Percentiles rank a stretch among this genome's conserved stretches.
phyloP scores from a whole-genome alignment of 495 filamentous ascomycete genomes.

The Tuber melanosporum region DNA sequence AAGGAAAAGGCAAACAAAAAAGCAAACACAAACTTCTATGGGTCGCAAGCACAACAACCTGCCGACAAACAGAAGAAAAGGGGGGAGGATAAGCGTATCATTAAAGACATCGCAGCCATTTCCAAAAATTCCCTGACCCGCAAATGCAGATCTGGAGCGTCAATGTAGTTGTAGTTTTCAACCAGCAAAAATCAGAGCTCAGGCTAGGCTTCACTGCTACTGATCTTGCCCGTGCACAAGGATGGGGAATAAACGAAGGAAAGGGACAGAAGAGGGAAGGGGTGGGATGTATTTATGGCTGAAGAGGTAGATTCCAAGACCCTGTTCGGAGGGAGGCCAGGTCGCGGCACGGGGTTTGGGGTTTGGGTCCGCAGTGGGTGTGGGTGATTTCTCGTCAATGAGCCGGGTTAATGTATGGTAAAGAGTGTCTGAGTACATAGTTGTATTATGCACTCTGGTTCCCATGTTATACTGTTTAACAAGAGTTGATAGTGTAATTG shows the following conservation, averaged over 20 bases:
- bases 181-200: constrained; percentile 1
- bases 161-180: neutral
- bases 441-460: too few relatives aligned
- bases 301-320: neutral
- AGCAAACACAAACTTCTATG: neutral
- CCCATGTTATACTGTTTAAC: too few relatives aligned
- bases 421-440: too few relatives aligned
- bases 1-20: neutral
- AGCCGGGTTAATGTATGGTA: too few relatives aligned
- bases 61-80: neutral
- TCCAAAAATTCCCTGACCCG: neutral
- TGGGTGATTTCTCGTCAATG: neutral
- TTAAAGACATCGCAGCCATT: neutral
- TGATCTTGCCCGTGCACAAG: neutral
- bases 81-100: neutral
- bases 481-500: too few relatives aligned
- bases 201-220: neutral
- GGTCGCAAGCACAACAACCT: neutral
- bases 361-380: neutral
- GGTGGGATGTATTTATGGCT: neutral
- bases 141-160: neutral
- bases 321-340: neutral
- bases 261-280: neutral
- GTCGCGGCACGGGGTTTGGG: too few relatives aligned
- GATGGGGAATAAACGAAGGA: neutral